phyloP scores from a whole-genome alignment of 1,139 yeast species.

The Suhomyces kunorum region DNA sequence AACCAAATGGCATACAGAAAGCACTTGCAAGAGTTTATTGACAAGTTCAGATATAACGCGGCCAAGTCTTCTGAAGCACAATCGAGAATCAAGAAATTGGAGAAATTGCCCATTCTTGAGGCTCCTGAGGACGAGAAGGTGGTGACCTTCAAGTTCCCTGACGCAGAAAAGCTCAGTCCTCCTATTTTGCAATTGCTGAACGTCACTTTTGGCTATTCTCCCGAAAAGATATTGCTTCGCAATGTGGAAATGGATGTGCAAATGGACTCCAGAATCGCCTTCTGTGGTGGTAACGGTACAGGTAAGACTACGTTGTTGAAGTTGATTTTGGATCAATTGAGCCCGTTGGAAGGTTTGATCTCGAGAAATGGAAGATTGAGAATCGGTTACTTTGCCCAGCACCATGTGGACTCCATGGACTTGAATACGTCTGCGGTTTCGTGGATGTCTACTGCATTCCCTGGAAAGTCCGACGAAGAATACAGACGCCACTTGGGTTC shows the following conservation, averaged over 20 bases:
- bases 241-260: slow-evolving; percentile 89
- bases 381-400: slow-evolving; percentile 98
- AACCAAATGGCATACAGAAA: slow-evolving; percentile 94
- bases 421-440: slow-evolving; percentile 82
- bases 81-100: slow-evolving; percentile 93
- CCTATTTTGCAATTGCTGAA: slow-evolving; percentile 88
- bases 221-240: slow-evolving; percentile 59
- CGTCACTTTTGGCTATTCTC: slow-evolving; percentile 82
- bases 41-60: slow-evolving; percentile 94
- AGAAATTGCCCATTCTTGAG: slow-evolving; percentile 87
- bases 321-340: slow-evolving; percentile 72
- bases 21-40: slow-evolving; percentile 91
- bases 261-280: slow-evolving; percentile 90
- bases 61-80: slow-evolving; percentile 98
- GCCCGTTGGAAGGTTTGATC: slow-evolving; percentile 74
- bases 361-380: slow-evolving; percentile 82
- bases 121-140: slow-evolving; percentile 92
- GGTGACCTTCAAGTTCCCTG: slow-evolving; percentile 88
- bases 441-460: slow-evolving; percentile 89
- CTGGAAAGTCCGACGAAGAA: slow-evolving; percentile 95
- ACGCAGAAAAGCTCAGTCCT: slow-evolving; percentile 89
- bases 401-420: slow-evolving; percentile 98
- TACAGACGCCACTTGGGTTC: slow-evolving; percentile 96
- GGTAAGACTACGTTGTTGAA: slow-evolving; percentile 96
- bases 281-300: slow-evolving; percentile 98